Conservation (phyloP, 148 eudicot species). For the Amaranthus hypochondriacus region DNA sequence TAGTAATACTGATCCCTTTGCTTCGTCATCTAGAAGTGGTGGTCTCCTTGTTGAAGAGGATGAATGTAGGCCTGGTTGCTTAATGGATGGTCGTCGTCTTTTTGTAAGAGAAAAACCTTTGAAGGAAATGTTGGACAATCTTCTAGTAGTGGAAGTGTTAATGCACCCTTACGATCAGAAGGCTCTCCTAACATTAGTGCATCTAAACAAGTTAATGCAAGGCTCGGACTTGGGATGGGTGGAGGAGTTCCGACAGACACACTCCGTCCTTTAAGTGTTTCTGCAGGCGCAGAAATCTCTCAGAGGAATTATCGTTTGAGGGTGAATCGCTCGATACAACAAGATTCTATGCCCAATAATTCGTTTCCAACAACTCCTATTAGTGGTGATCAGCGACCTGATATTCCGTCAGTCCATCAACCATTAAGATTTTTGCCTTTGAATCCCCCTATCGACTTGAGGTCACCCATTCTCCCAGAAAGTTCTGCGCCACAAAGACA, state of each 20-base stretch:
- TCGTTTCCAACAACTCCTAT: conserved; percentile 27
- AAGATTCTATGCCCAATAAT: conserved; percentile 33
- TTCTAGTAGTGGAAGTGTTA: conserved; percentile 48
- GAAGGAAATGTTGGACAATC: conserved; percentile 72
- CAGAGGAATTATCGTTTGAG: conserved; percentile 56
- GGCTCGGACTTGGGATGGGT: conserved; percentile 51
- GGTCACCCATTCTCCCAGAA: conserved; percentile 33
- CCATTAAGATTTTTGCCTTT: conserved; percentile 40
- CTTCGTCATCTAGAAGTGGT: conserved; percentile 38
- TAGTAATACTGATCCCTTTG: conserved; percentile 39
- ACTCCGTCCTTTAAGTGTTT: conserved; percentile 29
- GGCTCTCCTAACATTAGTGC: conserved; percentile 17
- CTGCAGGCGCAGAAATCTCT: conserved; percentile 39
- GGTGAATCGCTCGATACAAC: conserved; percentile 41
- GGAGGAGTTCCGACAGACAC: conserved; percentile 37
- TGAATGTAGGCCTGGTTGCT: conserved; percentile 46
- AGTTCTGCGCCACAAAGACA: conserved; percentile 31
- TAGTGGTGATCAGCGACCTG: conserved; percentile 29
- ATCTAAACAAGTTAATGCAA: conserved; percentile 39
- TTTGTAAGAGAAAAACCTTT: conserved; percentile 73
- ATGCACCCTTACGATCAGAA: conserved; percentile 34
- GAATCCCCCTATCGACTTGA: conserved; percentile 44
- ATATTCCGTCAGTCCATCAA: conserved; percentile 32
- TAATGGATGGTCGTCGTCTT: conserved; percentile 53
- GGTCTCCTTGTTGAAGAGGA: conserved; percentile 44